phyloP scores from a whole-genome alignment of 306 rosid species.

The Ochetophila trinervis region DNA sequence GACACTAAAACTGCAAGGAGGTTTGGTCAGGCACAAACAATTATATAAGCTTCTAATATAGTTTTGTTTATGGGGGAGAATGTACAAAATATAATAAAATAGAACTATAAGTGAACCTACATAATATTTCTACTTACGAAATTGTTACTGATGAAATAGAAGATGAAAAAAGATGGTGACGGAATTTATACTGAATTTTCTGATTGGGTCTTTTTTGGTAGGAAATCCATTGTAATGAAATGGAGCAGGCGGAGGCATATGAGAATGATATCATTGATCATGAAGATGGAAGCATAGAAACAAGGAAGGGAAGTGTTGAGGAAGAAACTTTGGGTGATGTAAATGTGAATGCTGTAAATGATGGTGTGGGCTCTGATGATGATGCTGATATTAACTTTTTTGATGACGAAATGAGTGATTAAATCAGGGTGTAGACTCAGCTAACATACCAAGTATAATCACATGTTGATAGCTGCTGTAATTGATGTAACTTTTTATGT shows the following conservation, averaged over 20 bases:
- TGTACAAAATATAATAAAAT: no score
- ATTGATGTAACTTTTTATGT: no score
- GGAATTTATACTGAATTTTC: background rate
- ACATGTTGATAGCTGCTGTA: no score
- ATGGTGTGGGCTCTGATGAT: slow-evolving; percentile 53
- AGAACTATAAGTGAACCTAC: no score
- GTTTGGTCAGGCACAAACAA: background rate
- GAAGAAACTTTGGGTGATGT: slow-evolving; percentile 43
- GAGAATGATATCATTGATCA: slow-evolving; percentile 68
- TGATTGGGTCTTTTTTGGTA: slow-evolving; percentile 16
- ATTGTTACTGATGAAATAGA: background rate
- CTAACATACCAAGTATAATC: slow-evolving; percentile 13
- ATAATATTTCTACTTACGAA: background rate
- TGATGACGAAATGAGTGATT: slow-evolving; percentile 65
- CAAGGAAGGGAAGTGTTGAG: slow-evolving; percentile 54
- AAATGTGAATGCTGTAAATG: slow-evolving; percentile 40
- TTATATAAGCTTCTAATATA: background rate
- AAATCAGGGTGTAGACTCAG: slow-evolving; percentile 19
- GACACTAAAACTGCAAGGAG: background rate
- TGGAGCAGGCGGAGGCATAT: slow-evolving; percentile 54
- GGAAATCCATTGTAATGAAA: slow-evolving; percentile 52
- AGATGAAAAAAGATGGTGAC: background rate
- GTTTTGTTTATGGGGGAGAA: background rate
- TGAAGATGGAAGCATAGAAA: slow-evolving; percentile 48
- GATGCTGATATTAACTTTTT: slow-evolving; percentile 72